Evolutionary conservation across 2,329 filamentous ascomycete genomes (phyloP), one percentile per base, ranked within the genome.

Genomic region (Boeremia exigua): DNA sequence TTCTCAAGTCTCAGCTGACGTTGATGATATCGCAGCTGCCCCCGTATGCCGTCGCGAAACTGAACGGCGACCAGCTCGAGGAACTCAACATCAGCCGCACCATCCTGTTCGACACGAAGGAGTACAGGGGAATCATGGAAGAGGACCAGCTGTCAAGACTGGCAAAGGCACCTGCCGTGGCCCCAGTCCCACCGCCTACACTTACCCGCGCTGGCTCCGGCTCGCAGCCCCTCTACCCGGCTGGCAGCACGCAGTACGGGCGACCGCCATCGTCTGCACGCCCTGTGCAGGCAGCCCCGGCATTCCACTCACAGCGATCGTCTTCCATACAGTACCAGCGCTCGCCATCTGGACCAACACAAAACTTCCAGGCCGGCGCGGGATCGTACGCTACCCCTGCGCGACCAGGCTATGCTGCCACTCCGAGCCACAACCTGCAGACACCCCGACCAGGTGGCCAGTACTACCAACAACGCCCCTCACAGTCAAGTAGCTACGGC

Each of bases 51-150:
- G 89, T 96, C 23, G 88, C 92, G 6, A 94, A 95, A 68, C 80
- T 96, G 58, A 88, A 96, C 66, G 92, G 92, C 9, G 89, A 96
- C 70, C 90, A 92, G 72, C 78, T 96, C n/a, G 88, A 88, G 28
- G 90, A 92, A 54, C 80, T 96, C 43, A 88, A 91, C 59, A 89
- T 96, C 70, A 94, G 88, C 77, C 91, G 87, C 40, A 91, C 87
- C 70, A 84, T 96, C 17, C 78, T 91, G 56, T 80, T 96, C 42
- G 86, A 90, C 57, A 86, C 84, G 6, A 86, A 88, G 47, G 86
- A 92, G 67, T 90, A 90, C 73, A 85, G 84, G 60, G 92, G 92
- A 4, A 86, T 89, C 4, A 88, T 96, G 85, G 92, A 96, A 65
- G 91, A 94, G 65, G 92, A 96, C 63, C 89, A 92, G 61, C 69